Evolutionary conservation across 1,284 basidiomycete genomes (phyloP).

Genomic region (Malassezia restricta): DNA sequence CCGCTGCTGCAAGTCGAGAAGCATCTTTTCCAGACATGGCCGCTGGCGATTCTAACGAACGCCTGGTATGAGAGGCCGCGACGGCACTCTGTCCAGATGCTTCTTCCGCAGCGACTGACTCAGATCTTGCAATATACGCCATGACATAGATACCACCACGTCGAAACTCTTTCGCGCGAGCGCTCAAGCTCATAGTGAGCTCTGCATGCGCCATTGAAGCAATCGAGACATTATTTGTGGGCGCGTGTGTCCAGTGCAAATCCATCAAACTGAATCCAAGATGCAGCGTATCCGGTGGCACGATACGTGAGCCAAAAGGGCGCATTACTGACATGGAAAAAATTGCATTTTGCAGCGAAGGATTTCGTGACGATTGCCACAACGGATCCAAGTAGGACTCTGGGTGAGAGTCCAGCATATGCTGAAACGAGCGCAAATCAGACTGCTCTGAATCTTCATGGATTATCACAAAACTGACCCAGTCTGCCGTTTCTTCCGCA

Average conservation of each 20-base stretch:
- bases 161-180: slow-evolving; percentile 47
- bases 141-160: slow-evolving; percentile 45
- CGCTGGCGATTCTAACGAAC: background rate
- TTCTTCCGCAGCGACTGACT: slow-evolving; percentile 19
- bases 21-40: slow-evolving; percentile 2
- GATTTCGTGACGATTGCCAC: slow-evolving; percentile 33
- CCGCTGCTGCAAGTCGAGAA: background rate
- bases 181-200: slow-evolving; percentile 43
- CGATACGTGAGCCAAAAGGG: slow-evolving; percentile 45
- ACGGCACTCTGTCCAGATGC: background rate
- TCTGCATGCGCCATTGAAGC: slow-evolving; percentile 47
- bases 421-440: slow-evolving; percentile 44
- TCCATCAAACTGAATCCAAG: slow-evolving; percentile 47
- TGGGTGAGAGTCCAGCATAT: slow-evolving; percentile 32
- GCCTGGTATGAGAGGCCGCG: background rate
- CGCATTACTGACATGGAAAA: slow-evolving; percentile 41
- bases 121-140: slow-evolving; percentile 46
- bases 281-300: slow-evolving; percentile 41
- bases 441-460: slow-evolving; percentile 42
- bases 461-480: slow-evolving; percentile 40
- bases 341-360: slow-evolving; percentile 36
- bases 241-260: slow-evolving; percentile 46
- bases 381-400: slow-evolving; percentile 38
- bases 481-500: background rate
- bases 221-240: slow-evolving; percentile 31